These are phyloP conservation scores for Panicum miliaceum DNA, from an alignment of 176 grass and related monocot species.

Conservation along the genomic window DNA sequence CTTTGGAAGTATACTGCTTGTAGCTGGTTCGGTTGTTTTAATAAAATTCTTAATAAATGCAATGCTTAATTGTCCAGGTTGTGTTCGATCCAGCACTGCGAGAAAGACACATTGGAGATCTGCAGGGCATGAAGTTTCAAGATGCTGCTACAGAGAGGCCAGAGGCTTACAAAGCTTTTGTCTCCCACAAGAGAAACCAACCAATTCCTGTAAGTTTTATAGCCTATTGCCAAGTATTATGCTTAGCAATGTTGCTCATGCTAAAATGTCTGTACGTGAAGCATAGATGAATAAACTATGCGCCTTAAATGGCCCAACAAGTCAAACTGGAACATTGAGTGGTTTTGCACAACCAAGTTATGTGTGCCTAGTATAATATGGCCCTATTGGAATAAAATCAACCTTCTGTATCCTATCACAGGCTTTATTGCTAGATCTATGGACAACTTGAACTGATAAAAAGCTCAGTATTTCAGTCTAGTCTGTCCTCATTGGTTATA, in stretches of 20 bases:
- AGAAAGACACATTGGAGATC: conserved; percentile 86
- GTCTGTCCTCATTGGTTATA: not conserved
- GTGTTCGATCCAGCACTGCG: conserved; percentile 63
- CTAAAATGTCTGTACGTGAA: no score
- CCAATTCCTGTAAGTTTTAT: conserved; percentile 73
- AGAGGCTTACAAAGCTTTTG: conserved; percentile 72
- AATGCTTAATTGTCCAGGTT: conserved; percentile 47
- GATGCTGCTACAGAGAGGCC: conserved; percentile 64
- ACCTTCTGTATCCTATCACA: not conserved
- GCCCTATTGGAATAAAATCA: not conserved
- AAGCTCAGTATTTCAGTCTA: not conserved
- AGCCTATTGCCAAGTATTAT: conserved; percentile 14
- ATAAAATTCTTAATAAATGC: conserved; percentile 15
- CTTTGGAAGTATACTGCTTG: conserved; percentile 3
- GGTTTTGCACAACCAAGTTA: not conserved
- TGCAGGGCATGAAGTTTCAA: conserved; percentile 74
- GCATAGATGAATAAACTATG: conserved; percentile 14
- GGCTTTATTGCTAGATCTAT: not conserved
- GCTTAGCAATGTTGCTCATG: not conserved
- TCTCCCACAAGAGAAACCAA: conserved; percentile 68
- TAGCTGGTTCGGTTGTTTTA: conserved; percentile 13
- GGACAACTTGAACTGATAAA: conserved; percentile 12
- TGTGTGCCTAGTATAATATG: not conserved
- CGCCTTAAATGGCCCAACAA: not conserved
- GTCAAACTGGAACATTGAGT: conserved; percentile 15